Evolutionary conservation across 495 filamentous ascomycete species (phyloP).

Genomic region (Penicillium pulvis): DNA sequence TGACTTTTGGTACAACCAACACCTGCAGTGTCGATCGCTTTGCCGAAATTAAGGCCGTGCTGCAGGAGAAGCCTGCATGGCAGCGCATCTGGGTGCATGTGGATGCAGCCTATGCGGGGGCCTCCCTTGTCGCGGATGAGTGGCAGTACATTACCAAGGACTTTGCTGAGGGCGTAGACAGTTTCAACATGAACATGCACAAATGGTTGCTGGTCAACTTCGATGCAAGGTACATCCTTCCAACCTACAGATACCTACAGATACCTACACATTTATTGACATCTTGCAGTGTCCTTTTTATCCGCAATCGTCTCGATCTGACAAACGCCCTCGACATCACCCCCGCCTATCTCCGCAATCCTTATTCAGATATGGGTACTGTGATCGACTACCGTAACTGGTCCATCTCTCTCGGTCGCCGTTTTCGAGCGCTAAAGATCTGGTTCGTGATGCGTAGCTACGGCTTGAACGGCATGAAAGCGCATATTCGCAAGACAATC

Average conservation of each 20-base stretch:
- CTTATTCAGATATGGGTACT: slow-evolving; percentile 75
- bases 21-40: slow-evolving; percentile 88
- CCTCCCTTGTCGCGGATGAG: slow-evolving; percentile 78
- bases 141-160: slow-evolving; percentile 68
- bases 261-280: slow-evolving; percentile 6
- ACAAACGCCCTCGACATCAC: slow-evolving; percentile 79
- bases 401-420: slow-evolving; percentile 92
- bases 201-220: slow-evolving; percentile 98
- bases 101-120: slow-evolving; percentile 94
- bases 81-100: slow-evolving; percentile 85
- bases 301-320: slow-evolving; percentile 72
- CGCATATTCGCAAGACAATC: slow-evolving; percentile 68
- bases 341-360: slow-evolving; percentile 79
- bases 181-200: slow-evolving; percentile 95
- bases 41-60: slow-evolving; percentile 63
- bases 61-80: slow-evolving; percentile 60
- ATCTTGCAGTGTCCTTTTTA: slow-evolving; percentile 64
- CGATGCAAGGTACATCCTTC: slow-evolving; percentile 63
- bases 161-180: slow-evolving; percentile 70
- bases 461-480: slow-evolving; percentile 76
- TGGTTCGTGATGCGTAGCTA: slow-evolving; percentile 96
- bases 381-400: slow-evolving; percentile 98
- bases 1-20: slow-evolving; percentile 85
- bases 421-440: slow-evolving; percentile 92
- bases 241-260: no score